A percentile compares a stretch with the other conserved stretches of the same genome.
Conservation (phyloP, 2,329 filamentous ascomycete species). For the Magnaporthiopsis incrustans region DNA sequence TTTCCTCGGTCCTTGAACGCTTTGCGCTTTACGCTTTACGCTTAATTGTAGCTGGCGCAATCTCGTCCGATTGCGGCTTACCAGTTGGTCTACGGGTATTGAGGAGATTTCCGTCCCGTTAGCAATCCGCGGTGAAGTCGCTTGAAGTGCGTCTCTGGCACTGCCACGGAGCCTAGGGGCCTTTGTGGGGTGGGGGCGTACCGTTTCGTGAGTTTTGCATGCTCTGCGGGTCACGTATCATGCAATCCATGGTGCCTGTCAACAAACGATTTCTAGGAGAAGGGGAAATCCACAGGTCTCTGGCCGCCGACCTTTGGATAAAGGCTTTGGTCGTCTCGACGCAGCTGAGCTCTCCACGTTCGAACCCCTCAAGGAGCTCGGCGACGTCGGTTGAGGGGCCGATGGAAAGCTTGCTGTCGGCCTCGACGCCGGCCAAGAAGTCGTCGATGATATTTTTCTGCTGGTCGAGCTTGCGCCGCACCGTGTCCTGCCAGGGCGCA, state of each 20-base stretch:
- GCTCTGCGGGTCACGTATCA: slow-evolving; percentile 24
- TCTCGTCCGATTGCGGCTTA: background rate
- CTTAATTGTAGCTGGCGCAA: too few species aligned
- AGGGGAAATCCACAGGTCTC: background rate
- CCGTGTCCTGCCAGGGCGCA: background rate
- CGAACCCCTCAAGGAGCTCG: background rate
- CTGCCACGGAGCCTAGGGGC: background rate
- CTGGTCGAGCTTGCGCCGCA: background rate
- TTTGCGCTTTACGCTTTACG: too few species aligned
- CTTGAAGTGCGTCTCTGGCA: background rate
- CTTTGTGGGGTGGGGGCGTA: background rate
- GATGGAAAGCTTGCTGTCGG: background rate
- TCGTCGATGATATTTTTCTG: background rate
- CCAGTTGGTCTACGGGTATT: slow-evolving; percentile 6
- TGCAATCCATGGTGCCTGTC: background rate
- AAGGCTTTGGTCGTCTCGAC: background rate
- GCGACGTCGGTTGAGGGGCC: background rate
- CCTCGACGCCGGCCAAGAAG: background rate
- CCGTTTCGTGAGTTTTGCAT: slow-evolving; percentile 6
- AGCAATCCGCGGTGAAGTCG: background rate
- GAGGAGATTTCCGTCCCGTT: background rate
- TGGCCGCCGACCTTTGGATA: background rate
- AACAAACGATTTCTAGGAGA: background rate
- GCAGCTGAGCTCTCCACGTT: background rate
- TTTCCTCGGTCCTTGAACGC: too few species aligned